A percentile compares a stretch with the other conserved stretches of the same genome.
phyloP scores from a whole-genome alignment of 2,329 filamentous ascomycete genomes.

The Microcyclosporella mali region DNA sequence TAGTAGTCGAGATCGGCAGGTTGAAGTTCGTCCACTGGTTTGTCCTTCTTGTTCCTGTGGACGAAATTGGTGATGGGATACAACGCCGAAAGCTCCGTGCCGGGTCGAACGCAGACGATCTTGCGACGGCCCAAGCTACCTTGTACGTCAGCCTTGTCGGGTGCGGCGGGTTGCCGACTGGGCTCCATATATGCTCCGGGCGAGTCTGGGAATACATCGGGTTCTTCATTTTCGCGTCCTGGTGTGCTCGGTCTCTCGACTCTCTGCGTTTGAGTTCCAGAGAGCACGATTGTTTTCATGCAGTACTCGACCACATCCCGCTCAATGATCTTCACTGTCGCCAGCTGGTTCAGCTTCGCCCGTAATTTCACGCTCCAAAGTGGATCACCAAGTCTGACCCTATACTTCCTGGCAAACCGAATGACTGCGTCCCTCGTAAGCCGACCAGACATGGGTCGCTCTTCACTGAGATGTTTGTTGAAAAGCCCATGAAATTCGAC shows the following conservation, averaged over 20 bases:
- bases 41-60: slow-evolving; percentile 3
- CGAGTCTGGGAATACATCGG: neutral
- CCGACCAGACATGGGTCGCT: slow-evolving; percentile 31
- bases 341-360: slow-evolving; percentile 31
- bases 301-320: slow-evolving; percentile 13
- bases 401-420: slow-evolving; percentile 33
- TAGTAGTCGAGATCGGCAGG: slow-evolving; percentile 12
- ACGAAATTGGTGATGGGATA: slow-evolving; percentile 6
- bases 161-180: too few species aligned
- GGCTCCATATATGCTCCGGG: too few species aligned
- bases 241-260: too few species aligned
- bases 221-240: neutral
- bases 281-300: neutral
- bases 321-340: slow-evolving; percentile 8
- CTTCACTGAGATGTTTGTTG: slow-evolving; percentile 34
- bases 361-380: slow-evolving; percentile 25
- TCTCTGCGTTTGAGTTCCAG: neutral
- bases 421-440: slow-evolving; percentile 35
- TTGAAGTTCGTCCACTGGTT: slow-evolving; percentile 5
- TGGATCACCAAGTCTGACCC: slow-evolving; percentile 19
- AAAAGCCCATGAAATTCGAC: slow-evolving; percentile 34
- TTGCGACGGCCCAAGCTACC: too few species aligned
- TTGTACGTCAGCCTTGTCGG: too few species aligned
- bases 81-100: too few species aligned
- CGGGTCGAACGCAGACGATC: neutral